Evolutionary conservation across 352 stramenopile species (phyloP).

Genomic region (Pelagophyceae sp.): DNA sequence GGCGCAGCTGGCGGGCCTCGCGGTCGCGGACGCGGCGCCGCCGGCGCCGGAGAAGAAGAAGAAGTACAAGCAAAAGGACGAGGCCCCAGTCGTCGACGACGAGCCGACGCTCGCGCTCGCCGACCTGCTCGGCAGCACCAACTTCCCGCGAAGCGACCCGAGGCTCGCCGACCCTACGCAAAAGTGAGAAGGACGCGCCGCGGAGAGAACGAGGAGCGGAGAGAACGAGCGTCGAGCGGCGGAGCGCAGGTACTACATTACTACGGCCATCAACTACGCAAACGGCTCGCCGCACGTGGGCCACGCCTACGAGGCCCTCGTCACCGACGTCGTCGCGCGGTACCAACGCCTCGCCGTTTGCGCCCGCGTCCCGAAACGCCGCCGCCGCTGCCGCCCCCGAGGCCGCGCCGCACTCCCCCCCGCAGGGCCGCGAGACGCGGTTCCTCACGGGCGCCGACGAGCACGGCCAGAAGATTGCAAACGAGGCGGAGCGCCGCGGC

Average conservation of each 20-base stretch:
- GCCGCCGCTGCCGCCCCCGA: no score
- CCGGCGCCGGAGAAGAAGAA: background rate
- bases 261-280: conserved; percentile 98
- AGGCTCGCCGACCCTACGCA: background rate
- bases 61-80: background rate
- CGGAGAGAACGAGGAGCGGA: background rate
- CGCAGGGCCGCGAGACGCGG: conserved; percentile 38
- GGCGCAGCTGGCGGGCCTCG: background rate
- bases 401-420: no score
- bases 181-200: background rate
- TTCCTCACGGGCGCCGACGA: conserved; percentile 89
- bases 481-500: conserved; percentile 79
- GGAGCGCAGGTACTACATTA: conserved; percentile 80
- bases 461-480: conserved; percentile 98
- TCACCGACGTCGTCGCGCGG: conserved; percentile 87
- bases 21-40: background rate
- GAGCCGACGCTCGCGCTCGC: background rate
- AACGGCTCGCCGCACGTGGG: conserved; percentile 93
- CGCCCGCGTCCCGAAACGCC: background rate
- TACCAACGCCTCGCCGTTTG: conserved; percentile 70
- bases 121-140: background rate
- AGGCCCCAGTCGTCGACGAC: background rate
- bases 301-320: conserved; percentile 95
- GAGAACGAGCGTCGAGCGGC: no score
- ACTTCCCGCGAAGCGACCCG: background rate